Base-by-base conservation (phyloP, 2,329 filamentous ascomycete species). In the Elsinoe fawcettii region DNA sequence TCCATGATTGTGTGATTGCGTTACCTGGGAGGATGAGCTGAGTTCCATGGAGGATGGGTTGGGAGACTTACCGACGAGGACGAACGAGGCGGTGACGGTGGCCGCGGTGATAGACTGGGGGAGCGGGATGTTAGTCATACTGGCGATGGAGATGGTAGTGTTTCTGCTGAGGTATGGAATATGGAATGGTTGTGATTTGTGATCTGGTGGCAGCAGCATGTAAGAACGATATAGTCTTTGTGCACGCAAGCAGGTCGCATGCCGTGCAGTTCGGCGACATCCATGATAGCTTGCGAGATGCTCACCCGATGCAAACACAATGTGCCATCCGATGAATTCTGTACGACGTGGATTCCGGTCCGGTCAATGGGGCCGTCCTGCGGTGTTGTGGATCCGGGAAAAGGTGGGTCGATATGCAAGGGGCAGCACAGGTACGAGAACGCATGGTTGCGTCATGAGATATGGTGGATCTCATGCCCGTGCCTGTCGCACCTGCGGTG, bases 1-100 rank as follows among this genome's bases (percentile, higher is more conserved):
- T 78, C 67, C 73, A 77, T 14, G 75, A 77, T 66, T 78, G 76
- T 22, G 77, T 79, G 57, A 79, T 74, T 11, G 76, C 77, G 67
- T 79, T 79, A 57, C 76, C 76, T 78, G 22, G 34, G 6, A 11
- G 14, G 2, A 25, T 55, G 16, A 55, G 51, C 27, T 8, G n/a
- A n/a, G 11, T 11, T 5, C 2, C 11, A 9, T 55, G 27, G 22
- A 34, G 20, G 23, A 22, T 8, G n/a, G n/a, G n/a, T n/a, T n/a
- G 8, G 25, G 23, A 43, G 16, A 30, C 53, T 3, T 14, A 55
- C 53, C 53, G 37, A 55, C 53, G n/a, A 55, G 53, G 25, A 55
- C 27, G 23, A 55, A 55, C 14, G 36, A 43, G 20, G 22, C 22
- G n/a, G 53, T 55, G 12, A 44, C 53, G 18, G 53, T 55, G 18